phyloP scores from a whole-genome alignment of 176 grass and related monocot genomes.

The Eragrostis nindensis region DNA sequence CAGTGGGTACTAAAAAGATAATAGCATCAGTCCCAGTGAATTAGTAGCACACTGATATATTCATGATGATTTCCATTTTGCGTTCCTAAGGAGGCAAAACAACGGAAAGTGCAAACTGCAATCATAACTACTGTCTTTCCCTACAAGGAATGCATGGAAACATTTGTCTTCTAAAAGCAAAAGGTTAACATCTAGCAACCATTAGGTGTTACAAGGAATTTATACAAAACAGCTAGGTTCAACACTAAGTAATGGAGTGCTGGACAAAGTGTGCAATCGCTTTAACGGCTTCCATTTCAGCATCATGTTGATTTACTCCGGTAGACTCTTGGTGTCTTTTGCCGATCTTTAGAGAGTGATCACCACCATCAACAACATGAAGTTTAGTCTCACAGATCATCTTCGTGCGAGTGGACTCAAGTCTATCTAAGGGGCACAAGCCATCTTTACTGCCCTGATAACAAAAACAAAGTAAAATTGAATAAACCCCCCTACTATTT shows the following conservation, averaged over 20 bases:
- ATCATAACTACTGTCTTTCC: background rate
- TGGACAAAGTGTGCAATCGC: slow-evolving; percentile 64
- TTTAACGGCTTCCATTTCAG: slow-evolving; percentile 64
- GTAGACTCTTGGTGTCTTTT: slow-evolving; percentile 68
- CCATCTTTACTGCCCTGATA: slow-evolving; percentile 81
- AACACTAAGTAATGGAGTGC: slow-evolving; percentile 37
- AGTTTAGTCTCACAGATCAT: slow-evolving; percentile 74
- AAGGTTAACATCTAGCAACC: background rate
- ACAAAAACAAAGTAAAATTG: background rate
- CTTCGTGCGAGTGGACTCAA: slow-evolving; percentile 66
- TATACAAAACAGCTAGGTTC: slow-evolving; percentile 13
- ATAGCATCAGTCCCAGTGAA: background rate
- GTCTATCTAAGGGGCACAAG: slow-evolving; percentile 76
- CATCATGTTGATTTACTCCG: slow-evolving; percentile 58
- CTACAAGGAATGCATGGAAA: slow-evolving; percentile 3
- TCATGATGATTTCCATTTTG: no score
- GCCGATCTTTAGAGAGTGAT: slow-evolving; percentile 85
- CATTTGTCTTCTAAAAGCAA: slow-evolving; percentile 29
- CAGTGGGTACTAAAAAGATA: background rate
- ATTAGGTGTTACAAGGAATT: slow-evolving; percentile 18
- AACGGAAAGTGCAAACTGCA: background rate
- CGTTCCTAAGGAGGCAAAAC: no score
- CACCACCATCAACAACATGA: slow-evolving; percentile 81
- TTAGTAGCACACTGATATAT: background rate
- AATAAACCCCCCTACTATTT: no score